Base-by-base conservation (phyloP, 371 early-diverging fungal species). In the Lichtheimia hyalospora region DNA sequence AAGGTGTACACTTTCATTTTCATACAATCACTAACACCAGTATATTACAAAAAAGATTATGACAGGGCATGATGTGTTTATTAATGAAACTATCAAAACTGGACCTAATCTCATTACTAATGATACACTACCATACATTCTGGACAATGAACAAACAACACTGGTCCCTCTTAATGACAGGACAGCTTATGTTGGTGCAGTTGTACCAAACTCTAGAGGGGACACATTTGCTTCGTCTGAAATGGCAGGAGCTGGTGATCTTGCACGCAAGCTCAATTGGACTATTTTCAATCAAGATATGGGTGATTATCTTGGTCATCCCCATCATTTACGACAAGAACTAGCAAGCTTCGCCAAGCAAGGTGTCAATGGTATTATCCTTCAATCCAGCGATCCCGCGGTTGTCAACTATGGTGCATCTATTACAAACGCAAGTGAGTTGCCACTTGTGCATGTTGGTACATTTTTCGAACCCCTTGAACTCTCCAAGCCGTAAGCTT, bases 1-100 rank as follows among this genome's bases (percentile, higher is more conserved):
- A 70, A 52, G 27, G n/a, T 3, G 16, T 25, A 18, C 48, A 23
- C 28, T 54, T 25, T 59, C 65, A 1, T 60, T 66, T 12, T 53
- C 50, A 27, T 64, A 51, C 51, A 49, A 44, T 14, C 41, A 60
- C 16, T 14, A 24, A n/a, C n/a, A 61, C 5, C 23, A 1, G 3
- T 12, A 49, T 49, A 16, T 5, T 61, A 23, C 53, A 18, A 41
- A 43, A 5, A 25, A 68, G 70, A 28, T 73, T 14, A 12, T 63
- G 40, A 79, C 83, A 27, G 83, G 83, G 0, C 69, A 74, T 3
- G 61, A 62, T 16, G 64, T 82, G 0, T 61, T 78, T 28, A 55
- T 54, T 21, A 68, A 61, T n/a, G 55, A 49, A 28, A 82, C 73
- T 5, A 66, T 82, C 46, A 71, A 71, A 8, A 60, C 68, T 8